Percentiles rank a stretch among this genome's conserved stretches.
phyloP scores from a whole-genome alignment of 176 grass and related monocot species.

The Ensete ventricosum region DNA sequence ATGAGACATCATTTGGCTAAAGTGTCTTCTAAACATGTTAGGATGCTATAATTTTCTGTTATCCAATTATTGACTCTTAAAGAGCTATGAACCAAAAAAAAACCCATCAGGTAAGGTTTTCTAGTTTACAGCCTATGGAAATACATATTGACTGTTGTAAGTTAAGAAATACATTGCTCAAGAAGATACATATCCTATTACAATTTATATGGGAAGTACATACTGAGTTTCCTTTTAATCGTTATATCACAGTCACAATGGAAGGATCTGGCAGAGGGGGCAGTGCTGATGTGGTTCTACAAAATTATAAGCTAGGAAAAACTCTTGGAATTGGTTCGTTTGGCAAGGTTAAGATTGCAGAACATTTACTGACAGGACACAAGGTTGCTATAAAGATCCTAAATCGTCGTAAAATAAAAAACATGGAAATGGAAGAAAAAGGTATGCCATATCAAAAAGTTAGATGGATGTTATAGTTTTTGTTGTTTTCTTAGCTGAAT shows the following conservation, averaged over 20 bases:
- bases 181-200: too few species aligned
- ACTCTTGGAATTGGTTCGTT: conserved; percentile 88
- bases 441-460: conserved; percentile 20
- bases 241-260: conserved; percentile 22
- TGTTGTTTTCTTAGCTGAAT: not conserved
- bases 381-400: conserved; percentile 85
- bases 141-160: too few species aligned
- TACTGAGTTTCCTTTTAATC: too few species aligned
- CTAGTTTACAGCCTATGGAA: not conserved
- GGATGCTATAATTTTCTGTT: not conserved
- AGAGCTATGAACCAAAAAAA: not conserved
- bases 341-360: conserved; percentile 89
- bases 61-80: not conserved
- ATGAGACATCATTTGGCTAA: not conserved
- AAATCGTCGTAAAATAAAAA: conserved; percentile 64
- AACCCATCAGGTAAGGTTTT: not conserved
- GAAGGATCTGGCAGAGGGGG: conserved; percentile 44
- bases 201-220: too few species aligned
- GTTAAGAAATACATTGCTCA: too few species aligned
- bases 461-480: conserved; percentile 1
- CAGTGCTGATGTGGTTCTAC: conserved; percentile 46
- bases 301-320: conserved; percentile 70
- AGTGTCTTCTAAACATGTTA: too few species aligned
- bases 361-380: conserved; percentile 75
- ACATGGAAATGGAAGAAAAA: conserved; percentile 90